Percentiles rank a stretch among this genome's conserved stretches.
Conservation (phyloP, 371 early-diverging fungal species). For the Apophysomyces trapeziformis region DNA sequence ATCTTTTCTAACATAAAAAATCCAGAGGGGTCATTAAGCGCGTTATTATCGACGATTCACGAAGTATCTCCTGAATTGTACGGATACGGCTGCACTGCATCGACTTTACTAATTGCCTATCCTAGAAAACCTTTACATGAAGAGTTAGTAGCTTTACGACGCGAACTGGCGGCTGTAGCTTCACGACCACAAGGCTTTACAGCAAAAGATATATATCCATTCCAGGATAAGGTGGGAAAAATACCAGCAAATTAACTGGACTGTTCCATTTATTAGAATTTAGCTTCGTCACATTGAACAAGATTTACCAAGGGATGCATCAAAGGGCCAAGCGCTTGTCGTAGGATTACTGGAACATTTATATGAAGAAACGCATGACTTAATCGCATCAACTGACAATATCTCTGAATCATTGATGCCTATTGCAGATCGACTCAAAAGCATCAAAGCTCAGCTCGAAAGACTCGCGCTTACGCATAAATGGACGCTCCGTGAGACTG, state of each 20-base stretch:
- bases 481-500: conserved; percentile 85
- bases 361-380: conserved; percentile 79
- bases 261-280: background rate
- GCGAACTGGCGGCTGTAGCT: conserved; percentile 59
- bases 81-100: conserved; percentile 8
- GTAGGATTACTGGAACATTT: conserved; percentile 83
- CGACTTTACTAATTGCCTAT: background rate
- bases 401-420: conserved; percentile 69
- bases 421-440: conserved; percentile 75
- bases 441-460: conserved; percentile 76
- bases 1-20: background rate
- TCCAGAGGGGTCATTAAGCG: conserved; percentile 32
- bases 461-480: conserved; percentile 75
- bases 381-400: conserved; percentile 78
- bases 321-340: conserved; percentile 82
- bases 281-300: conserved; percentile 72
- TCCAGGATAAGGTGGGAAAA: conserved; percentile 59
- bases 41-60: conserved; percentile 36
- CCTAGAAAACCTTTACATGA: conserved; percentile 67
- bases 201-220: conserved; percentile 49
- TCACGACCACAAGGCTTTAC: conserved; percentile 50
- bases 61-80: conserved; percentile 53
- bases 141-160: conserved; percentile 65
- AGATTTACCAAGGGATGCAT: conserved; percentile 51
- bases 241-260: background rate